Evolutionary conservation across 495 filamentous ascomycete species (phyloP), one percentile per base, ranked within the genome.

Genomic region (Lichenothelia convexa): DNA sequence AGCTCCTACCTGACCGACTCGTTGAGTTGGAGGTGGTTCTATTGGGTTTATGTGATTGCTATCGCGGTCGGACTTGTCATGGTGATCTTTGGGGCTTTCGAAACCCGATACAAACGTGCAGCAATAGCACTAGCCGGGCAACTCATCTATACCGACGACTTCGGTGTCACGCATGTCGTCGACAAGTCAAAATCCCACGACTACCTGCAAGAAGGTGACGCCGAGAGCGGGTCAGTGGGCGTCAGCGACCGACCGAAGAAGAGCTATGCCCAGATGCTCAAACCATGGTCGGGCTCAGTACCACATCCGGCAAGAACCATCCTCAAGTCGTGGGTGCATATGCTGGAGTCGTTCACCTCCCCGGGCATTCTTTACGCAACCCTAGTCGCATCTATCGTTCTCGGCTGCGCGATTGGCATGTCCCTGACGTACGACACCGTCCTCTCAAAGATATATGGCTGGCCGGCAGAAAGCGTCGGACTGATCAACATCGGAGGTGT

Each of bases 11-110:
- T n/a, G n/a, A n/a, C n/a, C n/a, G n/a, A n/a, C n/a, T n/a, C n/a
- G n/a, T n/a, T n/a, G n/a, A n/a, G n/a, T 30, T 59, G 55, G 55
- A 46, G 56, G 27, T 59, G 56, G 56, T 58, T 55, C 34, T 59
- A 59, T 41, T 57, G 56, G 56, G 47, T 59, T 0, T 57, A 48
- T 22, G 45, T 48, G 0, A 53, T 57, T 30, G 45, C 55, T 0
- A 35, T 58, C 9, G 56, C 43, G 0, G 33, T 50, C 1, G 58
- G 58, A 0, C 39, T 59, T 2, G 17, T 59, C 5, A 31, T 60
- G 7, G 52, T 54, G 2, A 6, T 56, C 8, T 49, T 61, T n/a
- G n/a, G n/a, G n/a, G n/a, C n/a, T n/a, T n/a, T n/a, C 16, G 57
- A 60, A 39, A 57, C 57, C 1, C 40, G 40, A 6, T 58, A 49